These are phyloP conservation scores for Lathyrus oleraceus DNA, from an alignment of 306 rosid species.

Conservation along the genomic window DNA sequence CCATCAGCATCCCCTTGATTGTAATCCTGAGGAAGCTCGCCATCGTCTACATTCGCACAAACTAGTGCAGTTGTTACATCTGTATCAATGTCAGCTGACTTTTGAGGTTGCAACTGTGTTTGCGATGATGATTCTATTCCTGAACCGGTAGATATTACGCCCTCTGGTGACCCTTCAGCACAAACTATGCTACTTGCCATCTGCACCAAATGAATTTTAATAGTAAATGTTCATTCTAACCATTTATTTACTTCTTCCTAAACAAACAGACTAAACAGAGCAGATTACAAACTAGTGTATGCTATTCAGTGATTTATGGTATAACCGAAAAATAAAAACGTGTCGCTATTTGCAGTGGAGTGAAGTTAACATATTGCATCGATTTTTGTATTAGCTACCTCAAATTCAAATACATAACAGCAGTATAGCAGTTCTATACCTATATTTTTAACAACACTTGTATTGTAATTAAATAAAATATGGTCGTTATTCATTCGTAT, in stretches of 20 bases:
- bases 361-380: no score
- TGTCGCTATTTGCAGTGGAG: no score
- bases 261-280: background rate
- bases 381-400: no score
- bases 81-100: slow-evolving; percentile 1
- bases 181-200: background rate
- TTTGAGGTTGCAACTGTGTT: slow-evolving; percentile 25
- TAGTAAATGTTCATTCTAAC: slow-evolving; percentile 5
- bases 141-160: background rate
- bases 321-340: no score
- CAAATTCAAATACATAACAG: no score
- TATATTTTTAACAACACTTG: no score
- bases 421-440: background rate
- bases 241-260: background rate
- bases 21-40: slow-evolving; percentile 3
- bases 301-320: no score
- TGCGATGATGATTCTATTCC: slow-evolving; percentile 8
- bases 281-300: background rate
- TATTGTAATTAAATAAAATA: background rate
- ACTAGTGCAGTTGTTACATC: slow-evolving; percentile 4
- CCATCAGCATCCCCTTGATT: slow-evolving; percentile 16
- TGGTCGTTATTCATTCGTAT: background rate
- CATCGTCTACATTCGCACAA: slow-evolving; percentile 21
- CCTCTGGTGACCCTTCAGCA: slow-evolving; percentile 6
- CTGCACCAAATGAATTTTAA: slow-evolving; percentile 2